Base-by-base conservation (phyloP, 1,139 yeast species). In the Geotrichum fermentans region DNA sequence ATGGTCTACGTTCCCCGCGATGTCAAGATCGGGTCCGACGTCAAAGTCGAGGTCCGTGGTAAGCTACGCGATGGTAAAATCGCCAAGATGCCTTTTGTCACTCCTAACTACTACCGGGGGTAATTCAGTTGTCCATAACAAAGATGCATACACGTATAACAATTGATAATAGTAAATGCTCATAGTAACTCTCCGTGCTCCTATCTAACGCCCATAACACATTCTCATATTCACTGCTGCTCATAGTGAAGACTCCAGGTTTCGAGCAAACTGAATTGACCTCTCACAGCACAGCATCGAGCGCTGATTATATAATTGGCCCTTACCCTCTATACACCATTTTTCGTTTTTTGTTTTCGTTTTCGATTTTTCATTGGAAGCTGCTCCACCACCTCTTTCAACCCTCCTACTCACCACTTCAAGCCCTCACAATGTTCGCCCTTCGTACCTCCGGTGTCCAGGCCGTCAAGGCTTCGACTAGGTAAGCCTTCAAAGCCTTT, bases 1-100 rank as follows among this genome's bases (percentile, higher is more conserved):
- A 96, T 90, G 77, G 96, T 85, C 5, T 92, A 87, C 68, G 77
- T 92, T 37, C 77, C 84, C 55, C 82, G 87, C 60, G 74, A 72
- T 60, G 75, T 78, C 59, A 92, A 90, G 70, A 73, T 79, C 40
- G 97, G 96, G 1, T 79, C 89, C n/a, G 73, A 77, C 46, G 73
- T 90, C 38, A 69, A 78, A 57, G 80, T 90, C 53, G 84, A 86
- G 59, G 83, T 92, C 49, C 79, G 97, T 66, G 94, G 92, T 56
- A 90, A 89, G 65, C 68, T 75, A 60, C 80, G 94, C 64, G 83
- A 82, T 39, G 96, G 88, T 4, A 73, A 67, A 32, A 77, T 90
- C 28, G 73, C 82, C 35, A 87, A 86, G 68, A 75, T 90, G 77
- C 98, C 98, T 16, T 86, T 92, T 62, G 84, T 87, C 10, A 75